phyloP scores from a whole-genome alignment of 805 yeast species.

The Suhomyces vadensis region DNA sequence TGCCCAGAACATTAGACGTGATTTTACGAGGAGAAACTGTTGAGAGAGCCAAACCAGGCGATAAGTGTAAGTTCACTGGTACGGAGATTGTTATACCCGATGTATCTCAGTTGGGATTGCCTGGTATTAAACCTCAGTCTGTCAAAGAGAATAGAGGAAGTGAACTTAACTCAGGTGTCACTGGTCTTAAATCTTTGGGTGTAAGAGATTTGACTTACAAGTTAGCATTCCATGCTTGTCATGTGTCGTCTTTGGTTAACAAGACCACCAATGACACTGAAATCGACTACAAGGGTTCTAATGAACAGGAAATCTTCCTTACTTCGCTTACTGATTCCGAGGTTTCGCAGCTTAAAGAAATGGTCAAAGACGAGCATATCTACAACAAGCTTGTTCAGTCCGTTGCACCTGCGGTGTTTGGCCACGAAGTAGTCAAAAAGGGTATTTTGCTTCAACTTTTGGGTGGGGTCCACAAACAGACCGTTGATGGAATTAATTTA shows the following conservation, averaged over 20 bases:
- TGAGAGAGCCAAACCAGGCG: conserved; percentile 97
- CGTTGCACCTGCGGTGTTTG: conserved; percentile 94
- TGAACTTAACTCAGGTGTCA: conserved; percentile 78
- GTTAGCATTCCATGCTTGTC: conserved; percentile 88
- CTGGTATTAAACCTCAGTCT: conserved; percentile 89
- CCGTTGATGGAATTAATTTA: conserved; percentile 89
- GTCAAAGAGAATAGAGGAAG: conserved; percentile 63
- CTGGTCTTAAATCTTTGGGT: conserved; percentile 89
- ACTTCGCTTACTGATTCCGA: conserved; percentile 79
- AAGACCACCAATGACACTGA: conserved; percentile 25
- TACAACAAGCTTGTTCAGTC: conserved; percentile 84
- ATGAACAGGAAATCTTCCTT: conserved; percentile 79
- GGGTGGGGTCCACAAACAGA: conserved; percentile 93
- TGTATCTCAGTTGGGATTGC: conserved; percentile 88
- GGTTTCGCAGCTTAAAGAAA: conserved; percentile 77
- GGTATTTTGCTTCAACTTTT: conserved; percentile 85
- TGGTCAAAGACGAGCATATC: conserved; percentile 87
- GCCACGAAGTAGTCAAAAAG: conserved; percentile 91
- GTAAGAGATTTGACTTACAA: conserved; percentile 92
- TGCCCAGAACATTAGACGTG: conserved; percentile 96
- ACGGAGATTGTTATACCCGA: conserved; percentile 95
- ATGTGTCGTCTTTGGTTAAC: conserved; percentile 66
- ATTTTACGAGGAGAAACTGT: conserved; percentile 91
- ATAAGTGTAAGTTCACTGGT: conserved; percentile 90
- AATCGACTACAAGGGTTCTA: conserved; percentile 47